phyloP scores from a whole-genome alignment of 441 rosid species.

The Omphalea diandra region DNA sequence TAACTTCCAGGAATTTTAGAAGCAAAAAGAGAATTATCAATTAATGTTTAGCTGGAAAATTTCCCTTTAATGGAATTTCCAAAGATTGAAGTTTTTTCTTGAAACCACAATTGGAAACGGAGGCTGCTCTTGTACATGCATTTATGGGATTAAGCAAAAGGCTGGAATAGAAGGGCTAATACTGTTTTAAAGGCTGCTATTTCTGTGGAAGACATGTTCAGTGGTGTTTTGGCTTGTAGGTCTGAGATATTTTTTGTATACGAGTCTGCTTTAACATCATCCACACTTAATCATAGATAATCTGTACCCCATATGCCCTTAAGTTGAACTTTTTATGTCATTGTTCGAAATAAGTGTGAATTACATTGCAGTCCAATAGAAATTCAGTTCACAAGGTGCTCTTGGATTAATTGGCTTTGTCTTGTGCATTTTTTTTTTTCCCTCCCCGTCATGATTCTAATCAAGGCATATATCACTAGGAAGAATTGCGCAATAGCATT shows the following conservation, averaged over 20 bases:
- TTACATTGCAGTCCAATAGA: not conserved
- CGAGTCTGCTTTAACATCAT: not conserved
- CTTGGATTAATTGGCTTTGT: slow-evolving; percentile 2
- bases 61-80: not conserved
- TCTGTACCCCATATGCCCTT: not conserved
- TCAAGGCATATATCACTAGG: slow-evolving; percentile 43
- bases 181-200: not conserved
- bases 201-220: not conserved
- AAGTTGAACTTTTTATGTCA: not conserved
- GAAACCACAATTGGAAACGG: not conserved
- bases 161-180: not conserved
- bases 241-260: too few relatives aligned
- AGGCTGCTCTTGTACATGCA: not conserved
- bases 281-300: not conserved
- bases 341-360: not conserved
- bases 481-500: slow-evolving; percentile 66
- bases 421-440: not conserved
- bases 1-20: not conserved
- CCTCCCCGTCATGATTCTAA: slow-evolving; percentile 7
- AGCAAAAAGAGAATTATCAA: not conserved
- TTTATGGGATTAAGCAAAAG: not conserved
- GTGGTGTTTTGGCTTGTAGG: not conserved
- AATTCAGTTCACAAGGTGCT: slow-evolving; percentile 1
- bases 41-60: too few relatives aligned
- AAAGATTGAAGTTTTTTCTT: not conserved